Evolutionary conservation across 768 basidiomycete species (phyloP), one percentile per base, ranked within the genome.

Genomic region (Rhizopogon vesiculosus): DNA sequence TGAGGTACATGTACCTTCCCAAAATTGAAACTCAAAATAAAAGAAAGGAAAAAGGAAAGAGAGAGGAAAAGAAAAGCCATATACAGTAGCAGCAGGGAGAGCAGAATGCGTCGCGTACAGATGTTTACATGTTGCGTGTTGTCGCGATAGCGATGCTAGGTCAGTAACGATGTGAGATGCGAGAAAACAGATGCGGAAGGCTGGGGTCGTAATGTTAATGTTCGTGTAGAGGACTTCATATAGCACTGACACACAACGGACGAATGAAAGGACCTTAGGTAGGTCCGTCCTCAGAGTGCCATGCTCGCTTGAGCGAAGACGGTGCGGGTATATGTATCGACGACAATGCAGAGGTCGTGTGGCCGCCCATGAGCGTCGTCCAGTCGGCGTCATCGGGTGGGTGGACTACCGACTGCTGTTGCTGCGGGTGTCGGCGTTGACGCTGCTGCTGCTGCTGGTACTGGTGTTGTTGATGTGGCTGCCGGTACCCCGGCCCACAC

Each of bases 291-390:
- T 62, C 60, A 1, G 64, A 69, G 28, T 42, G 38, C 69, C 68
- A 64, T 12, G 67, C 42, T 19, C 68, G 68, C 46, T 69, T 69
- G 22, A 51, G 64, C 7, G 60, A 62, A 40, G 63, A 65, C 0
- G 45, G 41, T 13, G 52, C 51, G 3, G 60, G 66, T 12, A 38
- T 25, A 22, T 35, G 48, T 9, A 38, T 49, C 22, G 48, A 69
- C 9, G 68, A 66, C 67, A 68, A 66, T 12, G 58, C 62, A 2
- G 66, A 64, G 5, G 55, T 25, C 5, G 63, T 42, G 46, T 7
- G 40, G 7, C 19, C 29, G 38, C 43, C n/a, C 25, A 31, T 39
- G 43, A 40, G n/a, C 45, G 42, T 10, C 10, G 38, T n/a, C 50
- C 22, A 29, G 33, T 44, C 33, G n/a, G 33, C 43, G 25, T 10